A percentile compares a stretch with the other conserved stretches of the same genome.
Conservation (phyloP, 2,329 filamentous ascomycete genomes). For the Waltergamsia citrina region DNA sequence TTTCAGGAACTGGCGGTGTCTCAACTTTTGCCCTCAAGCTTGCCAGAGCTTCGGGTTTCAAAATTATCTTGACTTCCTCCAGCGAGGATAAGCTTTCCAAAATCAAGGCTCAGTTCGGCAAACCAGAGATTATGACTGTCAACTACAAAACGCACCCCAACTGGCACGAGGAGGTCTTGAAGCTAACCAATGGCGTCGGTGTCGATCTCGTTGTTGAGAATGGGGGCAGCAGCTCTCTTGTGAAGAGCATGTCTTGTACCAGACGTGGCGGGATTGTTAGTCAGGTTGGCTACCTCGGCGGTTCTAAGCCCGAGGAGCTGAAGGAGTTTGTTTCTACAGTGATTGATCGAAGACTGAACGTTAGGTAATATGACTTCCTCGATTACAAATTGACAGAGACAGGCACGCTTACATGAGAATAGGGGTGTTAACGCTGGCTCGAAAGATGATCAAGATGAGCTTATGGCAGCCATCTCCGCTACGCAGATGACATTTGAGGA, state of each 20-base stretch:
- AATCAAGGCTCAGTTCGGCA: constrained; percentile 14
- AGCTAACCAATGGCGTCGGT: constrained; percentile 18
- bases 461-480: constrained; percentile 21
- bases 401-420: neutral
- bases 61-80: constrained; percentile 25
- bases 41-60: constrained; percentile 17
- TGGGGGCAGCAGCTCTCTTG: constrained; percentile 24
- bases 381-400: neutral
- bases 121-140: constrained; percentile 14
- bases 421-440: constrained; percentile 29
- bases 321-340: constrained; percentile 22
- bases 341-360: constrained; percentile 23
- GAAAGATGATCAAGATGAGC: constrained; percentile 26
- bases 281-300: constrained; percentile 30
- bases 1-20: constrained; percentile 24
- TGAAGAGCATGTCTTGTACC: constrained; percentile 27
- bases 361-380: constrained; percentile 12
- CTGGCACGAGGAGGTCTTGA: constrained; percentile 22
- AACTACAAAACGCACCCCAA: constrained; percentile 18
- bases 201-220: constrained; percentile 27
- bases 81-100: constrained; percentile 20
- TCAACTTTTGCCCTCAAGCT: constrained; percentile 23
- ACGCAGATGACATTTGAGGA: constrained; percentile 24
- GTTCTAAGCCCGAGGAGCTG: constrained; percentile 16
- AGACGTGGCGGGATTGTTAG: constrained; percentile 29